Percentiles rank a stretch among this genome's conserved stretches.
Conservation (phyloP, 805 yeast species). For the Suhomyces xylopsoci region DNA sequence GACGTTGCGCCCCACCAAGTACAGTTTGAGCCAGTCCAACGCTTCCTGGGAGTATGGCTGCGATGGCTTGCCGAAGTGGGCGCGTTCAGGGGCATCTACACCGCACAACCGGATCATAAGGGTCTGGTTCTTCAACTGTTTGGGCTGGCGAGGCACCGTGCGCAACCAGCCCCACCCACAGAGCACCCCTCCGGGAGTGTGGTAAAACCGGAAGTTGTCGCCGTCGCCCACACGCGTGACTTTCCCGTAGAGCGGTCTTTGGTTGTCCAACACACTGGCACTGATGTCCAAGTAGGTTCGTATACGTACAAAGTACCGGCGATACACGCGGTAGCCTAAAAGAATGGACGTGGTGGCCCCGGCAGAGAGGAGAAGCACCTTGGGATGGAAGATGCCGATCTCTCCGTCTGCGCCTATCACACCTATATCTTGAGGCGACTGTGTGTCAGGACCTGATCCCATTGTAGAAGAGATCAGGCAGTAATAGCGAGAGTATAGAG, state of each 20-base stretch:
- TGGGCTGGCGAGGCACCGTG: slow-evolving; percentile 50
- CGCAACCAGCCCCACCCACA: slow-evolving; percentile 96
- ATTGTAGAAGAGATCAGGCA: not conserved
- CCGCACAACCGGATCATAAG: slow-evolving; percentile 84
- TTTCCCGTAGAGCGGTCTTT: slow-evolving; percentile 48
- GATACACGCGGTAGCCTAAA: slow-evolving; percentile 29
- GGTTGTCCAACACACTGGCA: slow-evolving; percentile 29
- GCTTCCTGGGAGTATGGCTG: slow-evolving; percentile 90
- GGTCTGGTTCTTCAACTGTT: slow-evolving; percentile 59
- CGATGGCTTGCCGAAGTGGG: slow-evolving; percentile 91
- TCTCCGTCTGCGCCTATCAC: not conserved
- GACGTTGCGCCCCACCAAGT: slow-evolving; percentile 63
- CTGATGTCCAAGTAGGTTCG: slow-evolving; percentile 37
- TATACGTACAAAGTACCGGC: slow-evolving; percentile 32
- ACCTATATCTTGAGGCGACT: not conserved
- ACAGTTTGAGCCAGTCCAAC: slow-evolving; percentile 65
- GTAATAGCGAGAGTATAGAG: not conserved
- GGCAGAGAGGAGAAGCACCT: slow-evolving; percentile 36
- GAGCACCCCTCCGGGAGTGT: slow-evolving; percentile 85
- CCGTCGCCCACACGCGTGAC: slow-evolving; percentile 95
- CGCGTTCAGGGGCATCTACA: slow-evolving; percentile 93
- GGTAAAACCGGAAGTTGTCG: slow-evolving; percentile 89
- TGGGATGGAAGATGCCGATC: slow-evolving; percentile 31
- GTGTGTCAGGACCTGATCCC: not conserved
- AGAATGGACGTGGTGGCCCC: slow-evolving; percentile 30